Base-by-base conservation (phyloP, 2,329 filamentous ascomycete species). In the Alternaria sp. region DNA sequence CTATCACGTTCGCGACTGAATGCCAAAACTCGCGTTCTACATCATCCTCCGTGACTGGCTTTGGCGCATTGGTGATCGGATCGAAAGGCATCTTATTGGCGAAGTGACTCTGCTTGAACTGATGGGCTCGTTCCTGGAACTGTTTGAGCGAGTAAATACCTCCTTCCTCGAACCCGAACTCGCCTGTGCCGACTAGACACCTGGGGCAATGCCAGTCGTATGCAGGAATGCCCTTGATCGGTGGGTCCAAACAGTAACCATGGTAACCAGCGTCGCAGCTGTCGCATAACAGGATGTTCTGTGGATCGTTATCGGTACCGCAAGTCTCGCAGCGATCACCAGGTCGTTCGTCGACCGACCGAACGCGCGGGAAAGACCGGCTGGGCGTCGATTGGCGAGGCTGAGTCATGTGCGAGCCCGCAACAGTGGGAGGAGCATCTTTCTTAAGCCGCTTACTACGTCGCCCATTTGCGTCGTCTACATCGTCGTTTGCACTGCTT, bases 11-110 rank as follows among this genome's bases (percentile, higher is more conserved):
- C 46, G 95, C 92, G 0, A 98, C 95, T 8, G 98, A 84, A 68
- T 92, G 87, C 95, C 95, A 99, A 76, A 99, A 99, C 74, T 99
- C 95, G 21, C 88, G 88, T 78, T 99, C 95, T 4, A 99, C 92
- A 66, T 98, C 95, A 62, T 98, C 93, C 75, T 99, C 95, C 0
- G 91, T 93, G 29, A 97, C 90, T 0, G 90, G 90, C 39, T 89
- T 86, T 64, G 91, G 88, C 29, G 88, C 90, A 67, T 96, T 94
- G 26, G 92, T 85, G 29, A 93, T 85, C 0, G 93, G 89, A 71
- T 97, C 94, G 68, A 90, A 93, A 0, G 90, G 91, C 88, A 93
- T 92, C 78, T 93, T 95, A 70, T 90, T 89, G 61, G 92, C 89
- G 72, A 99, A 99, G 72, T 99, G 97, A 24, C 87, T 88, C 69